These are phyloP conservation scores for Coniella vitis DNA, from an alignment of 2,329 filamentous ascomycete genomes.

Conservation along the genomic window DNA sequence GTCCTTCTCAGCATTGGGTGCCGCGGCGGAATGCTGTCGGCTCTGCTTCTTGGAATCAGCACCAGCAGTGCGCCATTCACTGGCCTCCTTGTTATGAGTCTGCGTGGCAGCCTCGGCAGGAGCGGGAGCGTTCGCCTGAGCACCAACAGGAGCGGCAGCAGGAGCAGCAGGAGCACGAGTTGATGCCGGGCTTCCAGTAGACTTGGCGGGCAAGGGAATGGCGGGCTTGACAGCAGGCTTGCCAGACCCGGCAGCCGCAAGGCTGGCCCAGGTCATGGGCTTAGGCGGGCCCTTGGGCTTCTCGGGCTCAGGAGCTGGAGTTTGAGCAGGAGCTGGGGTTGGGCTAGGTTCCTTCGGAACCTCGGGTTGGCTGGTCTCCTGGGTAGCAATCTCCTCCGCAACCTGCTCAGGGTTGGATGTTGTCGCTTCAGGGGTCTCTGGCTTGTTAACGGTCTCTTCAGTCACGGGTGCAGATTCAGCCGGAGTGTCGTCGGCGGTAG, in stretches of 20 bases:
- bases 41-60: constrained; percentile 79
- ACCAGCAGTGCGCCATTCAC: constrained; percentile 85
- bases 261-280: constrained; percentile 71
- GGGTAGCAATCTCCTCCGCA: constrained; percentile 45
- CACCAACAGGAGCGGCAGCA: constrained; percentile 29
- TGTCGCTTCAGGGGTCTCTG: constrained; percentile 28
- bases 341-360: constrained; percentile 59
- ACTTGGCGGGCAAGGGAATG: constrained; percentile 50
- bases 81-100: constrained; percentile 38
- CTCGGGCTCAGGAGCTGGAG: constrained; percentile 37
- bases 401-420: constrained; percentile 42
- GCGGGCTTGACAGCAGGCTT: constrained; percentile 24
- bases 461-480: constrained; percentile 20
- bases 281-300: constrained; percentile 46
- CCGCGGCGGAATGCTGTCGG: constrained; percentile 60
- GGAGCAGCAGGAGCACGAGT: constrained; percentile 48
- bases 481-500: constrained; percentile 33
- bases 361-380: constrained; percentile 51
- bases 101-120: constrained; percentile 30
- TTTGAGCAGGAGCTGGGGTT: constrained; percentile 44
- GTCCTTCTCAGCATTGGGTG: constrained; percentile 60
- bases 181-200: constrained; percentile 44
- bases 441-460: constrained; percentile 25
- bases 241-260: constrained; percentile 45
- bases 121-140: constrained; percentile 30